Conservation (phyloP, 345 rosid species). For the Gossypium ekmanianum region DNA sequence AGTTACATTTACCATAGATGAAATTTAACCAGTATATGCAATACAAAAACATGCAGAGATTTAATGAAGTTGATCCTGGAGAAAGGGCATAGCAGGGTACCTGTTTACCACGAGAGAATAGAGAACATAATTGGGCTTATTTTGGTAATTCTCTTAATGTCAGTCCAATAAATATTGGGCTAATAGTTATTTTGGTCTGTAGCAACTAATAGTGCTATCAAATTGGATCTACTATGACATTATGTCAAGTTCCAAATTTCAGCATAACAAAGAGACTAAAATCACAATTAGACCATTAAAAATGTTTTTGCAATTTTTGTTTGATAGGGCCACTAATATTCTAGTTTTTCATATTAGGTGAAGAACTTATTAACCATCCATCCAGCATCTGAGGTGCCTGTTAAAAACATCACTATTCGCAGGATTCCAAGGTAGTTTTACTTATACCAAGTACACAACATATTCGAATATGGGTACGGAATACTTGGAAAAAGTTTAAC, state of each 20-base stretch:
- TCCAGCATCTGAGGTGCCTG: constrained; percentile 49
- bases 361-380: constrained; percentile 55
- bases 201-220: no score
- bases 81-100: constrained; percentile 72
- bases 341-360: constrained; percentile 30
- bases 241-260: no score
- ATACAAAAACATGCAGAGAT: constrained; percentile 29
- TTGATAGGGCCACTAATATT: neutral
- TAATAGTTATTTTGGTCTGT: no score
- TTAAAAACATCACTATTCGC: constrained; percentile 53
- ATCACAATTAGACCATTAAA: no score
- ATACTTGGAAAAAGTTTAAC: no score
- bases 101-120: constrained; percentile 53
- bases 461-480: no score
- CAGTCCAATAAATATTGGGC: neutral
- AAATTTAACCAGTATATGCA: neutral
- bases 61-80: constrained; percentile 53
- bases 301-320: neutral
- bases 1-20: neutral
- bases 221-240: no score
- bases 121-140: constrained; percentile 63
- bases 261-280: no score
- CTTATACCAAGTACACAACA: neutral
- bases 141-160: constrained; percentile 29
- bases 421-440: constrained; percentile 55